Percentiles rank a stretch among this genome's conserved stretches.
phyloP scores from a whole-genome alignment of 257 asterid genomes.

The Nicotiana sylvestris region DNA sequence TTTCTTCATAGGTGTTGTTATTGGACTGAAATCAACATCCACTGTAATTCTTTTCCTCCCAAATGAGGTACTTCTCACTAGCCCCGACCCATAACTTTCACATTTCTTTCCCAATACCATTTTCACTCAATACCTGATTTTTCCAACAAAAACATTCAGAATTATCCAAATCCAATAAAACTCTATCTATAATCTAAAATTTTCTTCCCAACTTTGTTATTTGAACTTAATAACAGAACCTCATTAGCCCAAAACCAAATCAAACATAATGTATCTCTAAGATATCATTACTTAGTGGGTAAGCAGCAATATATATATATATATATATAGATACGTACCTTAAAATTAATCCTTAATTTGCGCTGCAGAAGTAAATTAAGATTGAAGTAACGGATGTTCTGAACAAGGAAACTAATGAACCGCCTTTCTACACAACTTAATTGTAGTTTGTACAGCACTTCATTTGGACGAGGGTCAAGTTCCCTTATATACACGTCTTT shows the following conservation, averaged over 20 bases:
- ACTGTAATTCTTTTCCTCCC: slow-evolving; percentile 59
- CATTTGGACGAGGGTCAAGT: background rate
- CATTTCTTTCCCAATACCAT: slow-evolving; percentile 27
- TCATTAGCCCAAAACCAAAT: background rate
- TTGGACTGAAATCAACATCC: slow-evolving; percentile 11
- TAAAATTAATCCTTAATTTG: slow-evolving; percentile 11
- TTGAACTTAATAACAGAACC: background rate
- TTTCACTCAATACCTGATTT: slow-evolving; percentile 26
- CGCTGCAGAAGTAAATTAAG: slow-evolving; percentile 15
- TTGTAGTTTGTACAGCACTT: background rate
- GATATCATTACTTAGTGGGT: too few species aligned
- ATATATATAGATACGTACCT: slow-evolving; percentile 9
- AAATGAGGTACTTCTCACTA: slow-evolving; percentile 55
- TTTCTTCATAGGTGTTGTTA: slow-evolving; percentile 33
- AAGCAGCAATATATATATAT: background rate
- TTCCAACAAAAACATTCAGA: background rate
- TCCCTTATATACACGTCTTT: background rate
- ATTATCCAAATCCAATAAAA: background rate
- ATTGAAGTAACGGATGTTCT: slow-evolving; percentile 37
- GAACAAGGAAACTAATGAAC: slow-evolving; percentile 37
- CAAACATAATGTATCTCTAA: background rate
- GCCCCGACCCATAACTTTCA: slow-evolving; percentile 35
- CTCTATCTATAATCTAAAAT: background rate
- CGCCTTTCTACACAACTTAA: slow-evolving; percentile 22
- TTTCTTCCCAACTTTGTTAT: background rate